A percentile compares a stretch with the other conserved stretches of the same genome.
Evolutionary conservation across 768 basidiomycete species (phyloP).

Genomic region (Auricularia auricula-judae): DNA sequence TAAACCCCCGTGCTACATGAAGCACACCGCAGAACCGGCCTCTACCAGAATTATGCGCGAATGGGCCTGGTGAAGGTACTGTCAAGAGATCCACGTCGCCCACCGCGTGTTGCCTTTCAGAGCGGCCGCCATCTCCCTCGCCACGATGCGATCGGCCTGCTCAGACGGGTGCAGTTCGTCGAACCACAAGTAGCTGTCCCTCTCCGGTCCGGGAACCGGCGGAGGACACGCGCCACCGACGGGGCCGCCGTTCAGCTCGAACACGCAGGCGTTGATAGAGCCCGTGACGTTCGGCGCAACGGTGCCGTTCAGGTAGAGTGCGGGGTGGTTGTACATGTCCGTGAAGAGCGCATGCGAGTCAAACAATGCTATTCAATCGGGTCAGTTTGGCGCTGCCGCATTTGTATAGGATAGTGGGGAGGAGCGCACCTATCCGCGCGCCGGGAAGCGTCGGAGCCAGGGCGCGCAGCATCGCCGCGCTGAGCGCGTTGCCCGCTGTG

Average conservation of each 20-base stretch:
- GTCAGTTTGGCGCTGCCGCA: no score
- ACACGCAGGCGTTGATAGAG: neutral
- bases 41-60: no score
- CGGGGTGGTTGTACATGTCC: conserved; percentile 7
- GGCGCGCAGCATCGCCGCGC: conserved; percentile 15
- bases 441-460: conserved; percentile 19
- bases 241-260: neutral
- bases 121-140: conserved; percentile 4
- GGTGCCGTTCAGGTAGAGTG: conserved; percentile 7
- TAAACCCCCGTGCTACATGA: no score
- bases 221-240: neutral
- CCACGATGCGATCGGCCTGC: conserved; percentile 7
- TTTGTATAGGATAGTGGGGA: neutral
- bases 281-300: conserved; percentile 7
- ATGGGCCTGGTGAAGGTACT: no score
- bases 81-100: conserved; percentile 1
- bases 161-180: conserved; percentile 9
- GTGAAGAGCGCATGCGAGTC: conserved; percentile 5
- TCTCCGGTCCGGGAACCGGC: neutral
- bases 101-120: conserved; percentile 1
- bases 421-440: conserved; percentile 44
- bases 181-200: conserved; percentile 6
- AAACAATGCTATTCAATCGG: neutral
- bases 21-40: no score
- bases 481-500: conserved; percentile 34